Percentiles rank a stretch among this genome's conserved stretches.
Conservation (phyloP, 495 filamentous ascomycete species). For the Achaetomiella virescens region DNA sequence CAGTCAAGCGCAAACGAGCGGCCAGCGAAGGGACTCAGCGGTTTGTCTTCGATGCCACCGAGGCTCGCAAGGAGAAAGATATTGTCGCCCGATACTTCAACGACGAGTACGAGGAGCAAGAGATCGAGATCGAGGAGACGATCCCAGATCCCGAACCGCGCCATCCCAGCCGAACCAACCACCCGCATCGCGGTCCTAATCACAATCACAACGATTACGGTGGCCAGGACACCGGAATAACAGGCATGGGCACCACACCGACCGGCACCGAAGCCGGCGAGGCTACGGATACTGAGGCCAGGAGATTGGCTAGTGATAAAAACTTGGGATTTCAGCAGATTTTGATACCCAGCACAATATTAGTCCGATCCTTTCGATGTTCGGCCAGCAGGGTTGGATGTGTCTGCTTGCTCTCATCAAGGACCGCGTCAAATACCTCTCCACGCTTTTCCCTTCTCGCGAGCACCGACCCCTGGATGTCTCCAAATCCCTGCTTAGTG, state of each 20-base stretch:
- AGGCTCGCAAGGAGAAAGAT: conserved; percentile 64
- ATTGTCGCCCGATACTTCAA: conserved; percentile 62
- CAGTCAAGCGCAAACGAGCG: conserved; percentile 41
- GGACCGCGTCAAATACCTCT: no score
- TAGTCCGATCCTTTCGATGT: neutral
- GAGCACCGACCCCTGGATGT: no score
- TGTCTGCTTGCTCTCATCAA: neutral
- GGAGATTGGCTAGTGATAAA: neutral
- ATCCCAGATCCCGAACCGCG: conserved; percentile 30
- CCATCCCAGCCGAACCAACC: conserved; percentile 19
- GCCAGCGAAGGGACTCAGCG: conserved; percentile 72
- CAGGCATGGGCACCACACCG: conserved; percentile 18
- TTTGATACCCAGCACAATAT: conserved; percentile 1
- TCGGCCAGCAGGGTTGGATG: neutral
- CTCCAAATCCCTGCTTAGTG: no score
- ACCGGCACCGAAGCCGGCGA: conserved; percentile 22
- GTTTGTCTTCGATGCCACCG: conserved; percentile 80
- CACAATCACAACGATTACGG: conserved; percentile 17
- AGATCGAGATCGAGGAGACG: conserved; percentile 56
- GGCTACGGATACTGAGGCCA: conserved; percentile 14
- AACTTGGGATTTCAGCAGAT: neutral
- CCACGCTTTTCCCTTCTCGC: no score
- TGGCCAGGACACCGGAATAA: conserved; percentile 24
- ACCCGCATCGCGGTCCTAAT: conserved; percentile 11
- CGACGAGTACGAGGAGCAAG: conserved; percentile 72